Evolutionary conservation across 2,329 filamentous ascomycete genomes (phyloP), one percentile per base, ranked within the genome.

Genomic region (Hypoxylon sp.): DNA sequence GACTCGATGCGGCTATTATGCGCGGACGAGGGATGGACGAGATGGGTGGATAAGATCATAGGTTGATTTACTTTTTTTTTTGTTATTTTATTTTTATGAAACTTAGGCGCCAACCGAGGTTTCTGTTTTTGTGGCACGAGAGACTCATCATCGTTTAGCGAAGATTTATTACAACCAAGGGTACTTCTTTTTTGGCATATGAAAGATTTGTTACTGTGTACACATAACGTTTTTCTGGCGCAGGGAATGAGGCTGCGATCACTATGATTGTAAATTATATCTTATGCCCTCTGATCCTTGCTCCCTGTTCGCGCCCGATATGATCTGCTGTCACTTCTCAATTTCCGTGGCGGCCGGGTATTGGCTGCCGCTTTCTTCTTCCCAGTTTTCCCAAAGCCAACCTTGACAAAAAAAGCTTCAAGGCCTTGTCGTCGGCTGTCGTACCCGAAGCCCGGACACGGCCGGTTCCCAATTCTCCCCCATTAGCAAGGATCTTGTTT

Each of bases 31-130:
- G 69, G 70, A 47, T 76, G 74, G 74, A 71, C 73, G 66, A 49
- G 55, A 41, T 76, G 74, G 74, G 70, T 76, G 34, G 74, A 76
- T 65, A 73, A 70, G 57, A 62, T 75, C 44, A 72, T 76, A 64
- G 73, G 72, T 53, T 76, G 65, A 74, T 32, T 32, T 10, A 5
- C 8, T 28, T 28, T 5, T n/a, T n/a, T n/a, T n/a, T n/a, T n/a
- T n/a, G n/a, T 28, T 28, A 28, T 28, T 28, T 28, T 28, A 28
- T 7, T 26, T 26, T 26, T 26, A 26, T 26, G 24, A 26, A 26
- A 4, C 7, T 4, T 4, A 7, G 24, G 7, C 7, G 7, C 24
- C 24, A 26, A 26, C 24, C 24, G 7, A 26, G 4, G 4, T 4
- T 7, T 26, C 7, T 7, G 24, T 4, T 26, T 26, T 4, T 26